Percentiles rank a stretch among this genome's conserved stretches.
Evolutionary conservation across 2,329 filamentous ascomycete species (phyloP).

Genomic region (Ceratocystiopsis brevicomis): DNA sequence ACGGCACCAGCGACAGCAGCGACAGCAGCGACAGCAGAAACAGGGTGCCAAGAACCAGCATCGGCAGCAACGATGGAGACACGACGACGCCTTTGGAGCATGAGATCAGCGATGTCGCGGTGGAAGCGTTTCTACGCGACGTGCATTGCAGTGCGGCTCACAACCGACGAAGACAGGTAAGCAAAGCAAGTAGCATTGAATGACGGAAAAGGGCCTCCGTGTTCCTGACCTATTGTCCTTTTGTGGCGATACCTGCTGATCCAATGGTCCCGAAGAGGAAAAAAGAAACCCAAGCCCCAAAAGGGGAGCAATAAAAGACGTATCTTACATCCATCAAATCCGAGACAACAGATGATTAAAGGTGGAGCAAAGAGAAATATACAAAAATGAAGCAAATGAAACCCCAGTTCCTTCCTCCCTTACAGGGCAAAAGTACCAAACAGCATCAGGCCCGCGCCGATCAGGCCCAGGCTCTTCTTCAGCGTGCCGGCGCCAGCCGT

Average conservation of each 20-base stretch:
- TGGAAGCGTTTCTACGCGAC: conserved; percentile 33
- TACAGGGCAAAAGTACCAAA: conserved; percentile 4
- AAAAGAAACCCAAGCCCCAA: not conserved
- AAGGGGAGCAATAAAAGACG: not conserved
- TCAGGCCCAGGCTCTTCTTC: conserved; percentile 7
- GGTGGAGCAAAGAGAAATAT: not conserved
- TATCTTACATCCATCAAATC: not conserved
- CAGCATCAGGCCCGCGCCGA: conserved; percentile 4
- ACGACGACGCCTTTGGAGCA: conserved; percentile 21
- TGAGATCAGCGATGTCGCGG: conserved; percentile 25
- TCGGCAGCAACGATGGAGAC: no score
- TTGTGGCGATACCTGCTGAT: not conserved
- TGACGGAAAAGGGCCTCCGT: no score
- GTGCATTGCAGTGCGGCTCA: conserved; percentile 25
- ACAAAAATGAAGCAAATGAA: not conserved
- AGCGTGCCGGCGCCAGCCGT: conserved; percentile 6
- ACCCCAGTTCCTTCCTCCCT: not conserved
- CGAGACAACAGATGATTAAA: no score
- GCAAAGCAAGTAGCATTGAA: not conserved
- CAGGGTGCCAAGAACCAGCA: not conserved
- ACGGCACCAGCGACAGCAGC: no score
- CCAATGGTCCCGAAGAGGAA: not conserved
- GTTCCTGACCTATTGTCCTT: no score
- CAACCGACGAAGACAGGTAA: conserved; percentile 10
- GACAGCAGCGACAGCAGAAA: conserved; percentile 9